These are phyloP conservation scores for Sporothrix luriei DNA, from an alignment of 2,329 filamentous ascomycete genomes.

Conservation along the genomic window DNA sequence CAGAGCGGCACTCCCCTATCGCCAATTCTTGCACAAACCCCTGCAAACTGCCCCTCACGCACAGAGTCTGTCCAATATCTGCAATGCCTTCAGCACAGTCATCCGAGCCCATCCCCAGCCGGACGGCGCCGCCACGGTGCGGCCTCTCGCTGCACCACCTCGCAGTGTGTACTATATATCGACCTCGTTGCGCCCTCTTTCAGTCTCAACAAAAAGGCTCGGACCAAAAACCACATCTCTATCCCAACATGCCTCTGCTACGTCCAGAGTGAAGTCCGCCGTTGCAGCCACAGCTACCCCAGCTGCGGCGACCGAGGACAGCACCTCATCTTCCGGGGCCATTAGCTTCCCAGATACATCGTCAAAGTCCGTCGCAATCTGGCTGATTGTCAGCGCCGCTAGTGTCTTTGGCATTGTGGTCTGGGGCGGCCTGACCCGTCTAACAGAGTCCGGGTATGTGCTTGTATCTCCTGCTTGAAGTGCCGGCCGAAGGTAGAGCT, in stretches of 20 bases:
- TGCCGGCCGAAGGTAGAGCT: not conserved
- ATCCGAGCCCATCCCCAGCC: not conserved
- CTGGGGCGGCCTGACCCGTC: slow-evolving; percentile 86
- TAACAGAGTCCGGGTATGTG: slow-evolving; percentile 90
- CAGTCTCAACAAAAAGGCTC: not conserved
- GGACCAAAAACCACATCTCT: not conserved
- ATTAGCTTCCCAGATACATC: slow-evolving; percentile 61
- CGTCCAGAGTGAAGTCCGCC: slow-evolving; percentile 29
- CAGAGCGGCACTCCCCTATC: slow-evolving; percentile 49
- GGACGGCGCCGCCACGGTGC: not conserved
- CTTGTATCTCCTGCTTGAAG: not conserved
- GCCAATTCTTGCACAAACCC: slow-evolving; percentile 50
- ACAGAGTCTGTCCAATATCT: not conserved
- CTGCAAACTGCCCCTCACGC: slow-evolving; percentile 29
- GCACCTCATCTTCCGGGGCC: slow-evolving; percentile 40
- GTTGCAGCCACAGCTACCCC: slow-evolving; percentile 33
- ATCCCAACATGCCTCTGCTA: slow-evolving; percentile 24
- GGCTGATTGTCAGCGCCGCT: slow-evolving; percentile 85
- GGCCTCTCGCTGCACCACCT: not conserved
- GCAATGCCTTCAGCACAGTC: slow-evolving; percentile 21
- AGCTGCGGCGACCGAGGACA: slow-evolving; percentile 31
- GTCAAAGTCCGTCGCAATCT: slow-evolving; percentile 80
- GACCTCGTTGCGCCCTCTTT: not conserved
- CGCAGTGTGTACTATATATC: not conserved
- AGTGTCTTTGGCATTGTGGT: slow-evolving; percentile 97